Conservation (phyloP, 306 rosid species). For the Lablab purpureus region DNA sequence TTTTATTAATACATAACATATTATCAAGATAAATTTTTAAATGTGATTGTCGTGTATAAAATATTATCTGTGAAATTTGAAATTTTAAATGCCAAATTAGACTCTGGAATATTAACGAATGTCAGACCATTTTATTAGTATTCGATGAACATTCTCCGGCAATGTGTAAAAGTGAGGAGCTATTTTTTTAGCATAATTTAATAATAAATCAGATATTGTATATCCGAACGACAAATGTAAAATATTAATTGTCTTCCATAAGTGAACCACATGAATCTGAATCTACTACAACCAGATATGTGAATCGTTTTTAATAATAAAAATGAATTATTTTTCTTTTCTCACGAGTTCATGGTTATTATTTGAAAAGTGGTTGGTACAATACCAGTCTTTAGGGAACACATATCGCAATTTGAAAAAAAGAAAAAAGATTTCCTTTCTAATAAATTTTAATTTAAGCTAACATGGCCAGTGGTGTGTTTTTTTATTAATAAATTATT, state of each 20-base stretch:
- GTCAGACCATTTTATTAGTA: too few species aligned
- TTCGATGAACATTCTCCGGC: too few species aligned
- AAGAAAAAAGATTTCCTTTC: background rate
- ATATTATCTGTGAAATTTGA: too few species aligned
- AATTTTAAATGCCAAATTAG: too few species aligned
- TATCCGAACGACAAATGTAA: conserved; percentile 3
- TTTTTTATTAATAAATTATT: background rate
- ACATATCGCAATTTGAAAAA: background rate
- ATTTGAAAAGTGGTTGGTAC: background rate
- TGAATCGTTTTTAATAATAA: background rate
- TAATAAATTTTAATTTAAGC: background rate
- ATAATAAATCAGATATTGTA: too few species aligned
- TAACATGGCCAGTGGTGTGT: background rate
- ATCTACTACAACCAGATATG: conserved; percentile 13
- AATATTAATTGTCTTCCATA: background rate
- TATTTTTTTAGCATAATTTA: too few species aligned
- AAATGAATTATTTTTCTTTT: background rate
- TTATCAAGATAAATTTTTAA: too few species aligned
- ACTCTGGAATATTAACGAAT: too few species aligned
- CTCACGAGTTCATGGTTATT: background rate
- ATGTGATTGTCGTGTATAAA: too few species aligned
- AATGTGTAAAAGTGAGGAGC: too few species aligned
- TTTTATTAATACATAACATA: too few species aligned
- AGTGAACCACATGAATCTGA: conserved; percentile 3
- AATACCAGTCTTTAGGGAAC: background rate